Evolutionary conservation across 2,329 filamentous ascomycete genomes (phyloP).

Genomic region (Ophiostoma ips): DNA sequence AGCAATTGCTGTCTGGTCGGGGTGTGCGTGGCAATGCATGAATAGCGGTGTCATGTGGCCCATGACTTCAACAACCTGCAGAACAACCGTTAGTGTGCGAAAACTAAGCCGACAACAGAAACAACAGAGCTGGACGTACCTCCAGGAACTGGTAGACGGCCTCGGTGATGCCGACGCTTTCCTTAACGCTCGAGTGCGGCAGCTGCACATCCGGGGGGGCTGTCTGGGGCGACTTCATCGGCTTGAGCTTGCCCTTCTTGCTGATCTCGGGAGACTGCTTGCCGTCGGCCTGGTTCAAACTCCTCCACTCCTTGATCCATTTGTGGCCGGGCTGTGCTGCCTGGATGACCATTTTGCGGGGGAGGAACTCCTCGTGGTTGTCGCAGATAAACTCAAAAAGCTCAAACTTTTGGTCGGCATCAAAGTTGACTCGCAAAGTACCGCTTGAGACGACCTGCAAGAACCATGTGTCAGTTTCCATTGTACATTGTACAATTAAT

Average conservation of each 20-base stretch:
- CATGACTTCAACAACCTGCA: constrained; percentile 46
- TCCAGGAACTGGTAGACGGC: constrained; percentile 52
- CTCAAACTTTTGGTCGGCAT: constrained; percentile 66
- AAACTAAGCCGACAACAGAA: not conserved
- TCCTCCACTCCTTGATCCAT: constrained; percentile 54
- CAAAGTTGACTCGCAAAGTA: constrained; percentile 64
- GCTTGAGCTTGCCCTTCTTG: constrained; percentile 48
- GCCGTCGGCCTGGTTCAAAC: constrained; percentile 40
- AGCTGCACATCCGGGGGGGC: constrained; percentile 47
- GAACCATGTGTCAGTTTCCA: not conserved
- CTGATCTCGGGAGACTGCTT: constrained; percentile 53
- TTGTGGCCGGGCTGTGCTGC: constrained; percentile 47
- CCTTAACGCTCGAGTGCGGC: constrained; percentile 43
- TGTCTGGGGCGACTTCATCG: constrained; percentile 44
- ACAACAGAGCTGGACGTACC: constrained; percentile 25
- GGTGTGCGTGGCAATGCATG: constrained; percentile 39
- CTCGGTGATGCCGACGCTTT: constrained; percentile 43
- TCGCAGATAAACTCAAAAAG: constrained; percentile 68
- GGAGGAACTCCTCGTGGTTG: constrained; percentile 70
- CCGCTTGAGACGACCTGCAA: constrained; percentile 64
- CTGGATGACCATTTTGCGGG: constrained; percentile 49
- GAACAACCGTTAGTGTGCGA: constrained; percentile 14
- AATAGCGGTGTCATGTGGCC: constrained; percentile 54
- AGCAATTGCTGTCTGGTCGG: constrained; percentile 39
- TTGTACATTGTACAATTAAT: not conserved